phyloP scores from a whole-genome alignment of 371 early-diverging fungal species.

The Lichtheimia ornata region DNA sequence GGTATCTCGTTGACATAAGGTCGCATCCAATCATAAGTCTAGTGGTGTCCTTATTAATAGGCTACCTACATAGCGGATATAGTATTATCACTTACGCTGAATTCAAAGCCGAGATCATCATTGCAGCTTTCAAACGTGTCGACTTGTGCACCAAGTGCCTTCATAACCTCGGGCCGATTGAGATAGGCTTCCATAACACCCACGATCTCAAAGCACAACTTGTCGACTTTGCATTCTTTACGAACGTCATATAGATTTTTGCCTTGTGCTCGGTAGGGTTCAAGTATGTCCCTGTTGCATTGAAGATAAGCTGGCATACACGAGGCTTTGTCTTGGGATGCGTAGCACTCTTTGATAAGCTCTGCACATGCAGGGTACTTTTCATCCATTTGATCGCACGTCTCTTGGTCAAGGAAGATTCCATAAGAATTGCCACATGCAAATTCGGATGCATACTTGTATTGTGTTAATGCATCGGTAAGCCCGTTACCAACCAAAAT shows the following conservation, averaged over 20 bases:
- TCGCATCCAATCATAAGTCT: slow-evolving; percentile 87
- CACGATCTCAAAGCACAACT: slow-evolving; percentile 79
- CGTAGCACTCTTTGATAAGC: slow-evolving; percentile 84
- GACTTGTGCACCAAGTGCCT: slow-evolving; percentile 47
- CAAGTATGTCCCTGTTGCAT: slow-evolving; percentile 78
- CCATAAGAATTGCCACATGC: slow-evolving; percentile 83
- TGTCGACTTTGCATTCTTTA: slow-evolving; percentile 58
- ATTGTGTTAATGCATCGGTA: slow-evolving; percentile 88
- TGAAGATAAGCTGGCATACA: slow-evolving; percentile 86
- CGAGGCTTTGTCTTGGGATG: slow-evolving; percentile 60
- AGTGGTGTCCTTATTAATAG: slow-evolving; percentile 2
- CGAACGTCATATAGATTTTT: slow-evolving; percentile 84
- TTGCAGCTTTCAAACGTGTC: slow-evolving; percentile 72
- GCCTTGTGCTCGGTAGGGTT: slow-evolving; percentile 66
- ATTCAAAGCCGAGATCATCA: slow-evolving; percentile 77
- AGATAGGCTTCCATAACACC: slow-evolving; percentile 75
- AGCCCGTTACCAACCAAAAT: slow-evolving; percentile 92
- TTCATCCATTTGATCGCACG: slow-evolving; percentile 74
- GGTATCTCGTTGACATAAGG: slow-evolving; percentile 81
- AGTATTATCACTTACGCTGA: slow-evolving; percentile 71
- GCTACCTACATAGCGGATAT: slow-evolving; percentile 14
- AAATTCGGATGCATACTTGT: slow-evolving; percentile 88
- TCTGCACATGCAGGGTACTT: slow-evolving; percentile 77
- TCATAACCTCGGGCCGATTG: slow-evolving; percentile 77
- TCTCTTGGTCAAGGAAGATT: slow-evolving; percentile 62